Base-by-base conservation (phyloP, 2,329 filamentous ascomycete species). In the Fonsecaea multimorphosa region DNA sequence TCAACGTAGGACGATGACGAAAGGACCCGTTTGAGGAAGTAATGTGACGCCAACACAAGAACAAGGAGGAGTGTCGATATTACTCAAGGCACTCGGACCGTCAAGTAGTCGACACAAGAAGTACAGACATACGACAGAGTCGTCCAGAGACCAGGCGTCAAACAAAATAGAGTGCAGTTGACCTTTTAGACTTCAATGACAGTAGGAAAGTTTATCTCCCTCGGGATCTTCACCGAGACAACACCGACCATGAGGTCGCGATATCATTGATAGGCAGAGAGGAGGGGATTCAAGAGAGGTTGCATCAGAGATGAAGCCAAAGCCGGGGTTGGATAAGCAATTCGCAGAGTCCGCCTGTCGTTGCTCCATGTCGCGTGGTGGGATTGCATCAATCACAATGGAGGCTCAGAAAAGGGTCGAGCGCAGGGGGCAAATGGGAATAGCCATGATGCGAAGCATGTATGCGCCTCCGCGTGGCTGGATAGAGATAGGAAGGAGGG, bases 321-420 rank as follows among this genome's bases (percentile, higher is more conserved):
- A 32, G 31, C 58, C 24, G 22, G 63, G 63, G 36, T 34, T 34
- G 57, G 63, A 65, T 65, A 65, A 65, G 63, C 57, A 57, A 40
- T 58, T 52, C 58, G 31, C 19, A 31, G 29, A 27, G 31, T n/a
- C n/a, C 40, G 38, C 27, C 27, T 60, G 57, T 24, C 19, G 38
- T 44, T 55, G 27, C 32, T 53, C 61, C 32, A 34, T 36, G n/a
- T 59, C 31, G 57, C 38, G 2, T 44, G 19, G 38, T 11, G 29
- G 31, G 52, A 40, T 59, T 32, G 62, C 36, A 34, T 59, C 62
- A 51, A 57, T 61, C 63, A 65, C 22, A 22, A 49, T 24, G 4
- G 44, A 36, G 22, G 49, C 27, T 5, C 38, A 40, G 11, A 12
- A 49, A 27, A 36, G 51, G 24, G 34, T 61, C 49, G 34, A 55